Evolutionary conservation across 2,329 filamentous ascomycete species (phyloP), one percentile per base, ranked within the genome.

Genomic region (Venturia aucupariae): DNA sequence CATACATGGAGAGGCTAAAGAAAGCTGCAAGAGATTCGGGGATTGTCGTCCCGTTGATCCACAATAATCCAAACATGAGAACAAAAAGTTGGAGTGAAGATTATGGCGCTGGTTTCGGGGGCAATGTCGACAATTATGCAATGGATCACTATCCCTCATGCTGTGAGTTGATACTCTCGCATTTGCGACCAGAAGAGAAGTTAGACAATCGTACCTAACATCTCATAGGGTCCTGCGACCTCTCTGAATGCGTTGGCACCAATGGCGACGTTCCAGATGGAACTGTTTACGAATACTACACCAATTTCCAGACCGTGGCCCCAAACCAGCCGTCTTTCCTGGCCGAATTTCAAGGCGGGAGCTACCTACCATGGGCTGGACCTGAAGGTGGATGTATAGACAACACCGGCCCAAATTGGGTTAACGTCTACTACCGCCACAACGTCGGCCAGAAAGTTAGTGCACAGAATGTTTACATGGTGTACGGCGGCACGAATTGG

Each of bases 401-500:
- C 1, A 80, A 84, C 54, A 84, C 82, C 22, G 82, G 82, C 1
- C 77, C 81, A 0, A 81, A 85, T 59, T 88, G 85, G 67, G 84
- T 82, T 1, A 86, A 87, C 65, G 71, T 88, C 4, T 87, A 85
- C 73, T 88, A 88, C 71, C 78, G 84, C 13, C 81, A 86, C 69
- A 80, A 86, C 63, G 81, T 87, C 32, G 82, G 79, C 32, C 82
- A 87, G 68, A 77, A 82, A 0, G 79, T 86, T 3, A 84, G 83
- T 0, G 83, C 82, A 0, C 79, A 86, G 64, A 85, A 80, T 38
- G 72, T 88, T 1, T 88, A 88, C 70, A 87, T 88, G 46, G 46
- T 85, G 0, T 63, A 81, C 5, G 81, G 78, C 81, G 90, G 90
- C 5, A 92, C 90, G 0, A 94, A 93, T 71, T 93, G 89, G 90